These are phyloP conservation scores for Leishmania tarentolae DNA, from an alignment of 208 protist genomes.

Conservation along the genomic window DNA sequence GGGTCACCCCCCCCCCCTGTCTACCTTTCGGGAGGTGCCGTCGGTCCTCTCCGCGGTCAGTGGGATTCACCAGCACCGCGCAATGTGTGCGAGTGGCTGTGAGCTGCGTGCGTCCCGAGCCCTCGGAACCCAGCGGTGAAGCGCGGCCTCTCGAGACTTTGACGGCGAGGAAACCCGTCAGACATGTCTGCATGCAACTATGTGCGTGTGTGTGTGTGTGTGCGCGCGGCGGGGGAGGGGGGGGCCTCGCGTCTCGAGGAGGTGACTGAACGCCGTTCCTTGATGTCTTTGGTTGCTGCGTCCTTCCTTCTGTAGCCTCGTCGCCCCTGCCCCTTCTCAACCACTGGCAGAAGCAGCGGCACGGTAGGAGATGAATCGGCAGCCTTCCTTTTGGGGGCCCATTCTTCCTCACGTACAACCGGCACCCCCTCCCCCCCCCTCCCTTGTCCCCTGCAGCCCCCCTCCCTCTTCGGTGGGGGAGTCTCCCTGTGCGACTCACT, in stretches of 20 bases:
- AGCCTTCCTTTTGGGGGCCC: too few species aligned
- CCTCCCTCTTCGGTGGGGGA: neutral
- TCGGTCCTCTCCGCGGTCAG: neutral
- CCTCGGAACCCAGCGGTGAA: slow-evolving; percentile 31
- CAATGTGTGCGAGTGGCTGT: slow-evolving; percentile 36
- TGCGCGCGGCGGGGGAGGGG: too few species aligned
- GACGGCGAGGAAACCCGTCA: slow-evolving; percentile 15
- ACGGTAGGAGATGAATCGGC: too few species aligned
- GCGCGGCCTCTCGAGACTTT: slow-evolving; percentile 30
- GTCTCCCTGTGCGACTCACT: neutral
- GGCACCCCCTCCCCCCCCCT: neutral
- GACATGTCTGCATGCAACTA: slow-evolving; percentile 3
- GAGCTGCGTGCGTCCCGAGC: slow-evolving; percentile 31
- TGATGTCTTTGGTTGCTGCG: too few species aligned
- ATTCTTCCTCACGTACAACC: too few species aligned
- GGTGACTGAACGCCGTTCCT: too few species aligned
- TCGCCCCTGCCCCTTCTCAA: too few species aligned
- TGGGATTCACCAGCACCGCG: slow-evolving; percentile 9
- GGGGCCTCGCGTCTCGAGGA: too few species aligned
- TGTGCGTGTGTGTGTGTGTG: slow-evolving; percentile 6
- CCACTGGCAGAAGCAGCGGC: too few species aligned
- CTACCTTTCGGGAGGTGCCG: neutral
- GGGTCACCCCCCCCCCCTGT: neutral
- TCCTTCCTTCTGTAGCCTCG: too few species aligned
- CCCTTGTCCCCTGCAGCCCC: neutral